Percentiles rank a stretch among this genome's conserved stretches.
Conservation (phyloP, 2,329 filamentous ascomycete species). For the Albifimbria verrucaria region DNA sequence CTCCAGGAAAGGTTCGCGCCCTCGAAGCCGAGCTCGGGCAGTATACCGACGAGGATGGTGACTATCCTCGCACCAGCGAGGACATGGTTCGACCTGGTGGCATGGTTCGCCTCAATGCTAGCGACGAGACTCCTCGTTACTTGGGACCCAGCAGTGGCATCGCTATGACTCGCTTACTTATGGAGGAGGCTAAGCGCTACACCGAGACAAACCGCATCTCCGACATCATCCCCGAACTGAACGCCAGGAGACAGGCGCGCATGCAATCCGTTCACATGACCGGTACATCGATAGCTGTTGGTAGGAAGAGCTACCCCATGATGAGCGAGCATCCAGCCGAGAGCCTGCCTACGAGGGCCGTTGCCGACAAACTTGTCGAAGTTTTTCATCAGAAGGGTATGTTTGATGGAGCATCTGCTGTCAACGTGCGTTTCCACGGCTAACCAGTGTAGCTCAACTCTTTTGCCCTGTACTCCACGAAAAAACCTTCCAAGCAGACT, state of each 20-base stretch:
- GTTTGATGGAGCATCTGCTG: slow-evolving; percentile 13
- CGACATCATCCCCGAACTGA: slow-evolving; percentile 79
- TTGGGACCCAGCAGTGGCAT: slow-evolving; percentile 93
- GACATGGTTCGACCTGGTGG: slow-evolving; percentile 85
- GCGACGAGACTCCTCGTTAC: slow-evolving; percentile 83
- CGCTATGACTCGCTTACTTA: slow-evolving; percentile 88
- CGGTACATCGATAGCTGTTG: slow-evolving; percentile 43
- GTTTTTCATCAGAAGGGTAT: slow-evolving; percentile 82
- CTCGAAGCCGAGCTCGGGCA: slow-evolving; percentile 79
- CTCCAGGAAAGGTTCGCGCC: slow-evolving; percentile 82
- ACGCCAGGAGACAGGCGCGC: slow-evolving; percentile 50
- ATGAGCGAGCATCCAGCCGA: slow-evolving; percentile 81
- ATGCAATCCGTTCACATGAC: slow-evolving; percentile 59
- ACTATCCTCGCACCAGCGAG: slow-evolving; percentile 69
- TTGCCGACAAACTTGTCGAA: slow-evolving; percentile 77
- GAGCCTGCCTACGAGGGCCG: slow-evolving; percentile 66
- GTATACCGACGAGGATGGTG: slow-evolving; percentile 72
- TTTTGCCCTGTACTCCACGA: slow-evolving; percentile 88
- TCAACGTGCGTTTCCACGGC: background rate
- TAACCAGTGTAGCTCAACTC: slow-evolving; percentile 65
- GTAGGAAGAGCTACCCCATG: slow-evolving; percentile 86
- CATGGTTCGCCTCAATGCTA: slow-evolving; percentile 78
- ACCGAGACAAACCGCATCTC: slow-evolving; percentile 89
- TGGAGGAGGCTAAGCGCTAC: slow-evolving; percentile 94
- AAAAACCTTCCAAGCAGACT: slow-evolving; percentile 68